Percentiles rank a stretch among this genome's conserved stretches.
Conservation (phyloP, 163 green algal genomes). For the Scenedesmus sp. region DNA sequence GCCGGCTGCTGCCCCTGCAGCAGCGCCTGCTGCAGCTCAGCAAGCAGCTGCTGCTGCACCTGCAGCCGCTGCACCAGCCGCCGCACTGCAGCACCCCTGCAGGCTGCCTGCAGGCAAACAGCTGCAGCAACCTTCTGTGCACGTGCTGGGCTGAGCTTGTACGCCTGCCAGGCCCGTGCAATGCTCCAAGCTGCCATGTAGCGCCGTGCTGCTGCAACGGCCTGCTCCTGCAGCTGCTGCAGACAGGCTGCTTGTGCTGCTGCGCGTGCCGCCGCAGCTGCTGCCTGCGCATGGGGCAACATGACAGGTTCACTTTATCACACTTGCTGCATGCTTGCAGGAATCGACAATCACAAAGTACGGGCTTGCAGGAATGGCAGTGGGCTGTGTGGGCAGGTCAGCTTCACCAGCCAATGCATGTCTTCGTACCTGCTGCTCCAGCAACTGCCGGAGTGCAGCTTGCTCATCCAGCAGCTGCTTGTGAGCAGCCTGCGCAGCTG, state of each 20-base stretch:
- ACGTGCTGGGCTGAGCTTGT: neutral
- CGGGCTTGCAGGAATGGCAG: neutral
- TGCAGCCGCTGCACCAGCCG: neutral
- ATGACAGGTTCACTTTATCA: neutral
- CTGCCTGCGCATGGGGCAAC: neutral
- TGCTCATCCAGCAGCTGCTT: neutral
- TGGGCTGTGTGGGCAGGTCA: neutral
- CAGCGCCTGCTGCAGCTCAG: neutral
- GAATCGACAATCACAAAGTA: neutral
- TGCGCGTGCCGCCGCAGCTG: neutral
- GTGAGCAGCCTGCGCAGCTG: neutral
- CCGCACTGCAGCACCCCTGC: neutral
- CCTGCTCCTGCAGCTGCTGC: conserved; percentile 23
- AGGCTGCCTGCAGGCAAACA: neutral
- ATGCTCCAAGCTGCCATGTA: conserved; percentile 17
- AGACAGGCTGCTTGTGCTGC: conserved; percentile 12
- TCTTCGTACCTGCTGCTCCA: conserved; percentile 23
- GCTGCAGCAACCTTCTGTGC: neutral
- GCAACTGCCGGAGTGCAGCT: neutral
- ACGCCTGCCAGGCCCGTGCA: conserved; percentile 11
- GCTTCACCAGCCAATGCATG: neutral
- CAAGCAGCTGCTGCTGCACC: conserved; percentile 1
- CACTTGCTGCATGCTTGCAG: neutral
- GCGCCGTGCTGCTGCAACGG: neutral
- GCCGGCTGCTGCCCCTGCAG: neutral